phyloP scores from a whole-genome alignment of 768 basidiomycete species.

The Leccinum incarnatum region DNA sequence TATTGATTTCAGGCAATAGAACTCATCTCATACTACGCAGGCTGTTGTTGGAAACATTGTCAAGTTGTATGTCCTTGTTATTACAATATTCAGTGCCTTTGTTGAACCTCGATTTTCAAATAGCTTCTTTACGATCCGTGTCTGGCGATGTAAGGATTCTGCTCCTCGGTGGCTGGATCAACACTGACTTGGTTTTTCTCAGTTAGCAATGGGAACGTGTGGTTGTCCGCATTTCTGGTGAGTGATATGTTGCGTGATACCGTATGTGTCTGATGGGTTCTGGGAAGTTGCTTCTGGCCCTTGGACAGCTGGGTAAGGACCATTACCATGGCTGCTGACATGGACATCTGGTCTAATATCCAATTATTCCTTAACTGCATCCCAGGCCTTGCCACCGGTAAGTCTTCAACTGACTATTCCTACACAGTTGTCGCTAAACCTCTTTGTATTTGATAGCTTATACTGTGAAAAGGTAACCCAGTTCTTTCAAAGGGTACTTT shows the following conservation, averaged over 20 bases:
- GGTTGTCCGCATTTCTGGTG: constrained; percentile 46
- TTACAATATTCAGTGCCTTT: neutral
- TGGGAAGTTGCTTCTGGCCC: constrained; percentile 42
- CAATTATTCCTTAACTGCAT: constrained; percentile 4
- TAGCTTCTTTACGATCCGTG: constrained; percentile 57
- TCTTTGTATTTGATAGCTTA: constrained; percentile 34
- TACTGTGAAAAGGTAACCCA: constrained; percentile 41
- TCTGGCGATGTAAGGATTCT: constrained; percentile 54
- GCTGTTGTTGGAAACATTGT: constrained; percentile 52
- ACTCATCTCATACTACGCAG: constrained; percentile 25
- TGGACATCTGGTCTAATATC: neutral
- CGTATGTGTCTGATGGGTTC: neutral
- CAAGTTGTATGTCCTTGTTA: constrained; percentile 42
- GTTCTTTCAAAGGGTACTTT: neutral
- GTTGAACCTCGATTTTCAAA: neutral
- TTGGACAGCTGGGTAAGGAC: constrained; percentile 49
- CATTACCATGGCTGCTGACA: neutral
- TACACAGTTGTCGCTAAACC: neutral
- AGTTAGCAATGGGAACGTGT: constrained; percentile 56
- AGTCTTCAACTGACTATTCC: constrained; percentile 5
- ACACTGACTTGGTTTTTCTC: neutral
- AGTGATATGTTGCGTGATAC: constrained; percentile 12
- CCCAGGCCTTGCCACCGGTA: constrained; percentile 41
- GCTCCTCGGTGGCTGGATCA: neutral
- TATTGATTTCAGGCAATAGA: constrained; percentile 1